phyloP scores from a whole-genome alignment of 2,329 filamentous ascomycete genomes.

The Ramichloridium luteum region DNA sequence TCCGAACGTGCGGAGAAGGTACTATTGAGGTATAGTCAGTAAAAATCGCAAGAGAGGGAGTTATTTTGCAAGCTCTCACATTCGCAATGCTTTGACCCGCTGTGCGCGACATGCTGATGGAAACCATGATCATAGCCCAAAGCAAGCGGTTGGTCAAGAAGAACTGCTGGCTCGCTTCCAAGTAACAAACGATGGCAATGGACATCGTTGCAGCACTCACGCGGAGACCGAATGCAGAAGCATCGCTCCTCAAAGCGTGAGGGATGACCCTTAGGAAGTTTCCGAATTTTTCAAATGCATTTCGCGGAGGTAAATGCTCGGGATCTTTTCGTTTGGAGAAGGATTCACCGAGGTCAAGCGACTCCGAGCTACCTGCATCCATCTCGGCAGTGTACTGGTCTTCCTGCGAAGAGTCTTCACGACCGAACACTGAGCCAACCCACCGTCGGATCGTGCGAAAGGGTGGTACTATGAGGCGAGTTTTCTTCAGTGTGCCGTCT shows the following conservation, averaged over 20 bases:
- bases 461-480: constrained; percentile 51
- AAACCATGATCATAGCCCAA: constrained; percentile 64
- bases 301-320: constrained; percentile 57
- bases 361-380: constrained; percentile 37
- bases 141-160: constrained; percentile 58
- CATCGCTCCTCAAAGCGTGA: constrained; percentile 47
- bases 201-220: constrained; percentile 61
- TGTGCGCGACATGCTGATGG: constrained; percentile 56
- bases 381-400: constrained; percentile 48
- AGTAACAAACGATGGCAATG: constrained; percentile 54
- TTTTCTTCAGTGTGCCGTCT: constrained; percentile 54
- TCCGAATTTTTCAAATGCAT: constrained; percentile 47
- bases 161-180: constrained; percentile 51
- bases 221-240: constrained; percentile 59
- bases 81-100: constrained; percentile 62
- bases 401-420: constrained; percentile 42
- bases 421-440: constrained; percentile 42
- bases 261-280: constrained; percentile 47
- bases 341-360: constrained; percentile 54
- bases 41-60: no score
- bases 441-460: constrained; percentile 53
- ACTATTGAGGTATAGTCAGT: constrained; percentile 6
- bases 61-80: constrained; percentile 1
- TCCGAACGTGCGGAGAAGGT: constrained; percentile 52
- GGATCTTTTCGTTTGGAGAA: constrained; percentile 54